Evolutionary conservation across 345 rosid species (phyloP).

Genomic region (Psidium friedrichsthalianum): DNA sequence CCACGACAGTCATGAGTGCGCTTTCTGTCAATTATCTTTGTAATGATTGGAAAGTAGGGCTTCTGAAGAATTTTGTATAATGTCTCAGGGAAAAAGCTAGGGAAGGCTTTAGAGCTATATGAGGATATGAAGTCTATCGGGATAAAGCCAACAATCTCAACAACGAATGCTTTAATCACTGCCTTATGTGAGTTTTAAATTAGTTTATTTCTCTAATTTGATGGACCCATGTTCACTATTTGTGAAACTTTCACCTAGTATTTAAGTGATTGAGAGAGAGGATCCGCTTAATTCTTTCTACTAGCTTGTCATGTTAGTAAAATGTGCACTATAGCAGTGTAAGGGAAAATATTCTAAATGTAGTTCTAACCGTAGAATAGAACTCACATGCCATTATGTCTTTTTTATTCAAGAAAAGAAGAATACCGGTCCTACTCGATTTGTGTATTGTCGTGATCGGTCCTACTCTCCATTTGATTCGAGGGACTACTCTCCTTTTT

Average conservation of each 20-base stretch:
- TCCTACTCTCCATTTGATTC: no score
- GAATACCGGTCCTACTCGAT: no score
- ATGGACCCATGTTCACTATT: background rate
- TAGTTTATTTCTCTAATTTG: background rate
- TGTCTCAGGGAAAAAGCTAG: slow-evolving; percentile 73
- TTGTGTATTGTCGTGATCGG: no score
- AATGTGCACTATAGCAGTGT: background rate
- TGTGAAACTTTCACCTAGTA: background rate
- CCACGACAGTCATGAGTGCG: background rate
- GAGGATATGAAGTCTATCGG: slow-evolving; percentile 54
- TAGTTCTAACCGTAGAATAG: background rate
- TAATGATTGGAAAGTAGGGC: background rate
- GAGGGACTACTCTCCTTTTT: no score
- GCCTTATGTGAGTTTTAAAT: slow-evolving; percentile 66
- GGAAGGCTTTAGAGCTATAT: slow-evolving; percentile 71
- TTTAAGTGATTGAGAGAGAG: background rate
- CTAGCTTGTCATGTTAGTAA: background rate
- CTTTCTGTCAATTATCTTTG: background rate
- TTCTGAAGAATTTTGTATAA: background rate
- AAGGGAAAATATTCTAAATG: background rate
- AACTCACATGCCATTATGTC: background rate
- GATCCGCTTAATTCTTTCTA: background rate
- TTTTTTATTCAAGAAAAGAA: background rate
- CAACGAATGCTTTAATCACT: slow-evolving; percentile 80
- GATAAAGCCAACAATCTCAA: slow-evolving; percentile 64